Conservation (phyloP, 345 rosid genomes). For the Nephelium lappaceum region DNA sequence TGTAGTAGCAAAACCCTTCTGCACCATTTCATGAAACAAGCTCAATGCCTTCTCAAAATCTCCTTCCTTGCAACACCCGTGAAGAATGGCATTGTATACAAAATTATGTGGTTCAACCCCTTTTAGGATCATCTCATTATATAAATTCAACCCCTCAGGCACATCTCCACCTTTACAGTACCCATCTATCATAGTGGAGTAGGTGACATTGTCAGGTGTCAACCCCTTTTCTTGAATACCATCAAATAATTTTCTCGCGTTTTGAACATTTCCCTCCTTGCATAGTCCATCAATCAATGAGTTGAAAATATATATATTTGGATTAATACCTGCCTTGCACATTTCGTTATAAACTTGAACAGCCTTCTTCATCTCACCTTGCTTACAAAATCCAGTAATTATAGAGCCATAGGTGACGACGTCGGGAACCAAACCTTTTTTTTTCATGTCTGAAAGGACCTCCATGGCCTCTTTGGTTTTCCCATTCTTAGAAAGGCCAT, state of each 20-base stretch:
- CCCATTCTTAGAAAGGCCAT: slow-evolving; percentile 34
- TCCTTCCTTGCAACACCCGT: slow-evolving; percentile 27
- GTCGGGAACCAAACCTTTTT: slow-evolving; percentile 27
- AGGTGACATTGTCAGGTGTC: slow-evolving; percentile 30
- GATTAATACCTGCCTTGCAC: slow-evolving; percentile 27
- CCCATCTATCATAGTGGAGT: slow-evolving; percentile 31
- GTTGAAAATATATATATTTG: slow-evolving; percentile 34
- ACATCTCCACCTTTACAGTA: slow-evolving; percentile 33
- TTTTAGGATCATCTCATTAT: slow-evolving; percentile 29
- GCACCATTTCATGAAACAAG: slow-evolving; percentile 25
- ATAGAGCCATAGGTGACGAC: slow-evolving; percentile 34
- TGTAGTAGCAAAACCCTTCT: slow-evolving; percentile 27
- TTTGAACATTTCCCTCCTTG: slow-evolving; percentile 27
- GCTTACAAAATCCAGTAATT: slow-evolving; percentile 38
- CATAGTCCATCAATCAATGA: slow-evolving; percentile 36
- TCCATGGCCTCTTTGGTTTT: slow-evolving; percentile 30
- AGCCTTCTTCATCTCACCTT: slow-evolving; percentile 32
- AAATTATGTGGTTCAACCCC: slow-evolving; percentile 28
- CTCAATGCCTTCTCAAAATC: slow-evolving; percentile 23
- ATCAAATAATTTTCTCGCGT: slow-evolving; percentile 25
- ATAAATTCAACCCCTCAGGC: slow-evolving; percentile 19
- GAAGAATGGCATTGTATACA: slow-evolving; percentile 28
- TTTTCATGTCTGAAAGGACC: slow-evolving; percentile 27
- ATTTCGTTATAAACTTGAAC: slow-evolving; percentile 25
- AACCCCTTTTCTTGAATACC: slow-evolving; percentile 33